These are phyloP conservation scores for Zymoseptoria ardabiliae DNA, from an alignment of 2,329 filamentous ascomycete species.

Conservation along the genomic window DNA sequence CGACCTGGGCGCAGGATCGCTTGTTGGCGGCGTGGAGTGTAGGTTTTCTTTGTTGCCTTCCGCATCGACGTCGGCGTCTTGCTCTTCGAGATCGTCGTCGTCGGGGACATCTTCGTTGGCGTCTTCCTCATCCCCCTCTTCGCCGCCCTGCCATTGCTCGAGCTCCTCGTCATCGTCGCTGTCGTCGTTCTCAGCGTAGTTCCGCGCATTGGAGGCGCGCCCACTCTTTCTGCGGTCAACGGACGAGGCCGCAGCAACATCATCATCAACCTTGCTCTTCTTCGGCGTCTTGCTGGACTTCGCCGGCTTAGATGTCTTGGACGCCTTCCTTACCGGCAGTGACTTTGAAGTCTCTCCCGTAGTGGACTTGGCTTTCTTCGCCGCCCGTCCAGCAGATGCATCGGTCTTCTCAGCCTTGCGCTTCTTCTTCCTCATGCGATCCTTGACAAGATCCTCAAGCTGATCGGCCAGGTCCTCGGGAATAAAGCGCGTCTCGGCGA, in stretches of 20 bases:
- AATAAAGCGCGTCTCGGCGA: conserved; percentile 78
- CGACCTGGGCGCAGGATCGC: conserved; percentile 11
- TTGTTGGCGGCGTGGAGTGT: conserved; percentile 25
- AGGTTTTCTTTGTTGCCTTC: conserved; percentile 23
- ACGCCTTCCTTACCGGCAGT: conserved; percentile 26
- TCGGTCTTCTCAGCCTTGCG: conserved; percentile 26
- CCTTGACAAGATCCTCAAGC: conserved; percentile 70
- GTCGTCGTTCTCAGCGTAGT: conserved; percentile 39
- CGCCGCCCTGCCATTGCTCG: conserved; percentile 25
- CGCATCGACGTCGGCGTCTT: conserved; percentile 17
- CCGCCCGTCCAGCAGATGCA: conserved; percentile 12
- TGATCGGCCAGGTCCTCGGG: conserved; percentile 66
- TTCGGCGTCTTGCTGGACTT: conserved; percentile 35
- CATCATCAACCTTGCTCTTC: conserved; percentile 30
- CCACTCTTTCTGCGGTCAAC: conserved; percentile 38
- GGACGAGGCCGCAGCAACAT: conserved; percentile 31
- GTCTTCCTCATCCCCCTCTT: conserved; percentile 8
- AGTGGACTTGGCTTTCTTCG: conserved; percentile 24
- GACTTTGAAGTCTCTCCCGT: conserved; percentile 17
- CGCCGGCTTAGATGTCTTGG: conserved; percentile 29
- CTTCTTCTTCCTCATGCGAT: conserved; percentile 55
- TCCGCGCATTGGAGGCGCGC: conserved; percentile 33
- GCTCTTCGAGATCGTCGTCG: conserved; percentile 15
- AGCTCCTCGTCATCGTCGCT: conserved; percentile 35
- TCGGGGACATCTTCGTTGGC: conserved; percentile 3